Evolutionary conservation across 805 yeast species (phyloP).

Genomic region (Diddensiella santjacobensis): DNA sequence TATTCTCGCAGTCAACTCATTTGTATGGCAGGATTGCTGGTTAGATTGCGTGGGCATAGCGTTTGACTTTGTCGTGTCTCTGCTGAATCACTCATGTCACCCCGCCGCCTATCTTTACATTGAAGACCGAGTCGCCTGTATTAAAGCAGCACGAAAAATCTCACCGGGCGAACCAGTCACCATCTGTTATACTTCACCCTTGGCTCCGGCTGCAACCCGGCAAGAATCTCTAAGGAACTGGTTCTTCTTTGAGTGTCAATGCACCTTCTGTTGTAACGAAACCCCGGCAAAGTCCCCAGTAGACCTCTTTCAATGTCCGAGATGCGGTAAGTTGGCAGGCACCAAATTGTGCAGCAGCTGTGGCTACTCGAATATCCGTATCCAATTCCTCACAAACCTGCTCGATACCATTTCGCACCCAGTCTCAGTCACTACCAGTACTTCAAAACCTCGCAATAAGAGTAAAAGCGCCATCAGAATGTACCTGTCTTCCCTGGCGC

Average conservation of each 20-base stretch:
- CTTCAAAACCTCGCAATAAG: neutral
- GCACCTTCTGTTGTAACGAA: neutral
- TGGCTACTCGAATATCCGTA: neutral
- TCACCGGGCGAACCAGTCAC: neutral
- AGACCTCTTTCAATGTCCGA: neutral
- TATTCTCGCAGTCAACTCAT: conserved; percentile 9
- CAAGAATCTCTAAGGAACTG: neutral
- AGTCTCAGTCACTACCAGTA: neutral
- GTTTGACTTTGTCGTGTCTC: conserved; percentile 16
- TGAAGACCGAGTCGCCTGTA: conserved; percentile 2
- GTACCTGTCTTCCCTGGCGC: neutral
- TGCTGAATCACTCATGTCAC: conserved; percentile 44
- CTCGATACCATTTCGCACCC: neutral
- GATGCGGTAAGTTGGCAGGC: neutral
- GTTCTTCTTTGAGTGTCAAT: conserved; percentile 4
- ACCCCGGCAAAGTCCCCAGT: neutral
- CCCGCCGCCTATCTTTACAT: conserved; percentile 37
- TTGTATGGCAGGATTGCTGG: conserved; percentile 8
- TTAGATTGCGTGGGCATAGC: conserved; percentile 7
- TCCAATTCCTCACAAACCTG: neutral
- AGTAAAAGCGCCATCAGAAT: neutral
- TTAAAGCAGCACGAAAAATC: conserved; percentile 1
- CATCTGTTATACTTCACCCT: conserved; percentile 1
- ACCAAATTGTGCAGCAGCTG: neutral
- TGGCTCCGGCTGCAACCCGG: neutral